A percentile compares a stretch with the other conserved stretches of the same genome.
Conservation (phyloP, 345 rosid species). For the Litchi chinensis region DNA sequence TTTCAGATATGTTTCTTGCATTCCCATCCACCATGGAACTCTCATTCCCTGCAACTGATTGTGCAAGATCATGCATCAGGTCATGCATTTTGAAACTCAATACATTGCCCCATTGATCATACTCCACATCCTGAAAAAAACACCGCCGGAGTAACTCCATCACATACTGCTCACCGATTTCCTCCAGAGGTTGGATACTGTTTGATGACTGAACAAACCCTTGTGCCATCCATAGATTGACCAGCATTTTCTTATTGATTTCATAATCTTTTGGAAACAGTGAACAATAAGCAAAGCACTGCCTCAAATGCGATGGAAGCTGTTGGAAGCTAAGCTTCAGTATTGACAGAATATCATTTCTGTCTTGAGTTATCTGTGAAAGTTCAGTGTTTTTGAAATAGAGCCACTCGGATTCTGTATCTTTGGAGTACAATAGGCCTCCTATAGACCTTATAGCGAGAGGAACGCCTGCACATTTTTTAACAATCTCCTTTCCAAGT, state of each 20-base stretch:
- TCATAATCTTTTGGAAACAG: slow-evolving; percentile 29
- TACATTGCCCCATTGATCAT: slow-evolving; percentile 17
- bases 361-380: not conserved
- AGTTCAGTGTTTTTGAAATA: not conserved
- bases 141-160: slow-evolving; percentile 12
- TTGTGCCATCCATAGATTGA: slow-evolving; percentile 26
- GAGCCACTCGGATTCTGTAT: slow-evolving; percentile 18
- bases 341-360: slow-evolving; percentile 11
- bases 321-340: slow-evolving; percentile 28
- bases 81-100: slow-evolving; percentile 21
- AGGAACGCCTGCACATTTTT: slow-evolving; percentile 19
- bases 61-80: slow-evolving; percentile 26
- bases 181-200: slow-evolving; percentile 3
- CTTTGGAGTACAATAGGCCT: slow-evolving; percentile 10
- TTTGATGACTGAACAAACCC: slow-evolving; percentile 16
- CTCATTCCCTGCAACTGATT: slow-evolving; percentile 14
- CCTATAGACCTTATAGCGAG: slow-evolving; percentile 20
- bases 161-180: slow-evolving; percentile 12
- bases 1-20: not conserved
- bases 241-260: slow-evolving; percentile 6
- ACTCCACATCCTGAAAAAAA: slow-evolving; percentile 24
- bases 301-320: slow-evolving; percentile 26
- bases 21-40: not conserved
- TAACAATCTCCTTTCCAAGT: slow-evolving; percentile 18
- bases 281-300: slow-evolving; percentile 31